These are phyloP conservation scores for Citrus trifoliata DNA, from an alignment of 345 rosid species.

Conservation along the genomic window DNA sequence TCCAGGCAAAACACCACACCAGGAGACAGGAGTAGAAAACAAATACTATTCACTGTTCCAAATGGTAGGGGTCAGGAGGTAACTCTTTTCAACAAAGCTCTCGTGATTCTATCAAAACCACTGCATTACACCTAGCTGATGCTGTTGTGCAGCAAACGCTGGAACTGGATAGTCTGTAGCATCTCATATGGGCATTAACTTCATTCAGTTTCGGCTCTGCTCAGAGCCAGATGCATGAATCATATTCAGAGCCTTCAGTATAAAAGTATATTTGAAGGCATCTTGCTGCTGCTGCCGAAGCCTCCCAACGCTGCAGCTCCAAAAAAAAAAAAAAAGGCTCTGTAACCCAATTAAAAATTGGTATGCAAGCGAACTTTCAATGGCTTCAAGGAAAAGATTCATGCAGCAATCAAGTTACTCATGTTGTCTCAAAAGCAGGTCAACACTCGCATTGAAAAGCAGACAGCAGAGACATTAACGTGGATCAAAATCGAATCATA, in stretches of 20 bases:
- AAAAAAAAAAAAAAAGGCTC: neutral
- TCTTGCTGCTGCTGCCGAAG: slow-evolving; percentile 82
- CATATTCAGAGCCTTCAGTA: slow-evolving; percentile 73
- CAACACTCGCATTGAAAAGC: neutral
- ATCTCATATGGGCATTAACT: neutral
- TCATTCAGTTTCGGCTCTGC: slow-evolving; percentile 2
- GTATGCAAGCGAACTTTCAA: neutral
- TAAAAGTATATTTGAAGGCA: slow-evolving; percentile 61
- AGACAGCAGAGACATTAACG: too few species aligned
- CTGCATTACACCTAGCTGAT: neutral
- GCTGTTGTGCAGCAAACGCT: neutral
- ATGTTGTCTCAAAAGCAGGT: neutral
- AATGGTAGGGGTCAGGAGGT: neutral
- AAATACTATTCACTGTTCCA: neutral
- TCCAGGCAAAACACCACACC: neutral
- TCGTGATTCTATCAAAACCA: neutral
- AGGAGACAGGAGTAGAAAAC: neutral
- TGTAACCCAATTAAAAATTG: neutral
- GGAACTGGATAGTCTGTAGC: neutral
- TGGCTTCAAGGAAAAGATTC: neutral
- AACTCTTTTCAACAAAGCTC: neutral
- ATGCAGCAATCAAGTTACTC: neutral
- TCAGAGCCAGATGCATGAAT: slow-evolving; percentile 38
- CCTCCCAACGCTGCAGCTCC: slow-evolving; percentile 67
- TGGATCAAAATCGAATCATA: neutral